These are phyloP conservation scores for Candida glucosophila DNA, from an alignment of 1,139 yeast genomes.

Conservation along the genomic window DNA sequence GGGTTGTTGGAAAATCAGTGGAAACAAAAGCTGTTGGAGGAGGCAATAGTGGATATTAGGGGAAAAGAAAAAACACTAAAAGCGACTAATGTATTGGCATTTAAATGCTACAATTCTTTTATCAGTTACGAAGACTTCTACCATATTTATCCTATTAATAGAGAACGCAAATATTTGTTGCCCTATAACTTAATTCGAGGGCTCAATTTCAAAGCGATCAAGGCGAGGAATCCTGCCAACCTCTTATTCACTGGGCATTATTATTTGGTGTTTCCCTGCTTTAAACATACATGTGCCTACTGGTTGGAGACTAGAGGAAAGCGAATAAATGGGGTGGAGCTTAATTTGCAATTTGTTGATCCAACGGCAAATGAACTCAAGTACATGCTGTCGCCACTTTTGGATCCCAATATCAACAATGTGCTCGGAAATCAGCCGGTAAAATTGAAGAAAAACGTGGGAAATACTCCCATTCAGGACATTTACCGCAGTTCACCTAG, in stretches of 20 bases:
- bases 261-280: conserved; percentile 40
- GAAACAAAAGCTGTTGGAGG: conserved; percentile 19
- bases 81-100: conserved; percentile 23
- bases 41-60: conserved; percentile 18
- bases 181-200: conserved; percentile 14
- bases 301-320: conserved; percentile 39
- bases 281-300: conserved; percentile 43
- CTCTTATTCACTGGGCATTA: conserved; percentile 40
- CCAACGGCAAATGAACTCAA: conserved; percentile 12
- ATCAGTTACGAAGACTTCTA: conserved; percentile 29
- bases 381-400: conserved; percentile 19
- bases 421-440: conserved; percentile 2
- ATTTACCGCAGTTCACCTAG: conserved; percentile 9
- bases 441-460: conserved; percentile 1
- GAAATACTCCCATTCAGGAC: conserved; percentile 5
- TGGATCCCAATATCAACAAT: conserved; percentile 8
- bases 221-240: conserved; percentile 39
- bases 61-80: conserved; percentile 3
- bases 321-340: conserved; percentile 41
- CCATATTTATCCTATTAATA: conserved; percentile 23
- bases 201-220: conserved; percentile 26
- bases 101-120: conserved; percentile 28
- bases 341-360: conserved; percentile 35
- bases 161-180: conserved; percentile 21
- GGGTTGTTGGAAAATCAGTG: conserved; percentile 23